Percentiles rank a stretch among this genome's conserved stretches.
These are phyloP conservation scores for Paraleonurus japonicus DNA, from an alignment of 257 asterid genomes.

Conservation along the genomic window DNA sequence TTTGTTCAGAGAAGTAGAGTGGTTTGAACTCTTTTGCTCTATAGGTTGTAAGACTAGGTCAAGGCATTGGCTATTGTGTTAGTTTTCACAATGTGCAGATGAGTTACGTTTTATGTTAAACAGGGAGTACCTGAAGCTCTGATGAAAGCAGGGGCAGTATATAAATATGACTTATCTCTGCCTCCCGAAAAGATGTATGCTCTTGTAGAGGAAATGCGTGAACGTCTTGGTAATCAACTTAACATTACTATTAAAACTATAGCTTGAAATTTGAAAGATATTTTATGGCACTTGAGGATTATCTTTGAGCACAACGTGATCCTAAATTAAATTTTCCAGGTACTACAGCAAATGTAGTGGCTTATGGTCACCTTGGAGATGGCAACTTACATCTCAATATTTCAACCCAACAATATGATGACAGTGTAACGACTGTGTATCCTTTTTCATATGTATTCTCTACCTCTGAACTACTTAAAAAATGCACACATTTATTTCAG, in stretches of 20 bases:
- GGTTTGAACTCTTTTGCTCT: background rate
- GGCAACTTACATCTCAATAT: conserved; percentile 94
- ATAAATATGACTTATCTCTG: conserved; percentile 87
- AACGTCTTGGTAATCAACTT: conserved; percentile 61
- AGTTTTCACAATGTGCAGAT: conserved; percentile 4
- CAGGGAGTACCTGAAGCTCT: conserved; percentile 97
- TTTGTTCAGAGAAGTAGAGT: background rate
- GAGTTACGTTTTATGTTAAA: conserved; percentile 23
- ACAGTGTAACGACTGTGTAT: conserved; percentile 52
- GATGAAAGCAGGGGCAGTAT: conserved; percentile 92
- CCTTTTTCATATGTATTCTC: conserved; percentile 21
- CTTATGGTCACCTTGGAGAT: conserved; percentile 97
- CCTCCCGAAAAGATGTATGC: conserved; percentile 86
- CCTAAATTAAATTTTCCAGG: conserved; percentile 37
- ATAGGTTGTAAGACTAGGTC: background rate
- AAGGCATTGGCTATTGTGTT: background rate
- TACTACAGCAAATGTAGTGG: conserved; percentile 65
- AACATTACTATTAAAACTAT: background rate
- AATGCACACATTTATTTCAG: conserved; percentile 39
- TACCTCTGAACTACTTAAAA: conserved; percentile 9
- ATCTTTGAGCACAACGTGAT: conserved; percentile 5
- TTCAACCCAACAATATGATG: conserved; percentile 64
- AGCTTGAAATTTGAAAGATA: background rate
- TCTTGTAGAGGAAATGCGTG: conserved; percentile 85
- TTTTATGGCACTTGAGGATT: background rate